A percentile compares a stretch with the other conserved stretches of the same genome.
These are phyloP conservation scores for Trebouxiophyceae sp. DNA, from an alignment of 163 green algal species.

Conservation along the genomic window DNA sequence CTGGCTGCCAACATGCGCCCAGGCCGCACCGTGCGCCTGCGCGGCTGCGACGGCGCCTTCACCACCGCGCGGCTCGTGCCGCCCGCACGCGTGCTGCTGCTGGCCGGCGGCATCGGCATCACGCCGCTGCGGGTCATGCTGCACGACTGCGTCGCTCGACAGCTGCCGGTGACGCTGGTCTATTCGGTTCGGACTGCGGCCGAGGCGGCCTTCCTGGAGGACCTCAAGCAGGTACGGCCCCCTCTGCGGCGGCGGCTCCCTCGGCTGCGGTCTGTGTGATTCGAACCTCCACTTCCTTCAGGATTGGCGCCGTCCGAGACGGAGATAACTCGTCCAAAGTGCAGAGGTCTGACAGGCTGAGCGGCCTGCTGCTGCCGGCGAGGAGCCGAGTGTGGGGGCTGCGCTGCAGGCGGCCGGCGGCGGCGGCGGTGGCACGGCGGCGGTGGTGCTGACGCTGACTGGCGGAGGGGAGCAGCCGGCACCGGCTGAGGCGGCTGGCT, in stretches of 20 bases:
- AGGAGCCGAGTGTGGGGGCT: not conserved
- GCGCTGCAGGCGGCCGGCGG: no score
- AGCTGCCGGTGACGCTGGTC: constrained; percentile 3
- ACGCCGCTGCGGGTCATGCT: constrained; percentile 30
- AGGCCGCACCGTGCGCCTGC: constrained; percentile 5
- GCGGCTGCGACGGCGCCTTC: constrained; percentile 11
- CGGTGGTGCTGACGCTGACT: no score
- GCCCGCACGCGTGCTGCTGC: constrained; percentile 5
- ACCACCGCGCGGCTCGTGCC: not conserved
- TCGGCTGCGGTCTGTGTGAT: not conserved
- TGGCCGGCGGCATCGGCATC: constrained; percentile 19
- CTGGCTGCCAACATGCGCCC: constrained; percentile 9
- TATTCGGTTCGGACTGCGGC: constrained; percentile 8
- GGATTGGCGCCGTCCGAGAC: not conserved
- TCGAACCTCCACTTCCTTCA: not conserved
- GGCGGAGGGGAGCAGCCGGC: no score
- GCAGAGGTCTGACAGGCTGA: no score
- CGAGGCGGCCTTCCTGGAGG: constrained; percentile 16
- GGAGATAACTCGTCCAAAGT: not conserved
- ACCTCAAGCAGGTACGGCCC: constrained; percentile 3
- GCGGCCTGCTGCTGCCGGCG: no score
- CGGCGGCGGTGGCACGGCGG: no score
- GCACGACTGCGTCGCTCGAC: constrained; percentile 1
- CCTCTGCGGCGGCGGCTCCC: not conserved
- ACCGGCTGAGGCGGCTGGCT: no score